phyloP scores from a whole-genome alignment of 1,284 basidiomycete genomes.

The Leucoagaricus sp. region DNA sequence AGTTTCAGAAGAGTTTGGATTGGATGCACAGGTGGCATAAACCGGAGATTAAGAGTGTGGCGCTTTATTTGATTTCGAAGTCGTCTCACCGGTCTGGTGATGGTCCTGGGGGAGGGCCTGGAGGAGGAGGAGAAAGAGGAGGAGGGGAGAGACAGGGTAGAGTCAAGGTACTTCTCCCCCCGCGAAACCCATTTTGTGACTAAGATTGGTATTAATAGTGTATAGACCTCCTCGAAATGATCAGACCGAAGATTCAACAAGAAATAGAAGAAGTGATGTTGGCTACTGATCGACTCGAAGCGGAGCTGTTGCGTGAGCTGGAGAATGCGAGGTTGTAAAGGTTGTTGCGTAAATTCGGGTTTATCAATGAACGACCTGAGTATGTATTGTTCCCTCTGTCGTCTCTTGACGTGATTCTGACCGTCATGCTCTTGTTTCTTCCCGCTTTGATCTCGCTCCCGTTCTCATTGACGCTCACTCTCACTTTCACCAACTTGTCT shows the following conservation, averaged over 20 bases:
- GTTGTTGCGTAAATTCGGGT: constrained; percentile 92
- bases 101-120: not conserved
- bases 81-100: too few relatives aligned
- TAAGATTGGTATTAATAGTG: too few relatives aligned
- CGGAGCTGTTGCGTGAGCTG: constrained; percentile 86
- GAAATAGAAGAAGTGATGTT: constrained; percentile 86
- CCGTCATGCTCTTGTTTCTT: too few relatives aligned
- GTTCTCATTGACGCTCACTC: too few relatives aligned
- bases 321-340: constrained; percentile 96
- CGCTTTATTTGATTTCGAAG: constrained; percentile 79
- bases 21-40: constrained; percentile 77
- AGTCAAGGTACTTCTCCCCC: too few relatives aligned
- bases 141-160: too few relatives aligned
- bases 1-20: constrained; percentile 79
- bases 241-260: constrained; percentile 71
- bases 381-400: constrained; percentile 44
- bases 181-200: too few relatives aligned
- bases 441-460: too few relatives aligned
- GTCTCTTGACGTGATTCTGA: too few relatives aligned
- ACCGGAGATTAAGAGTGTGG: constrained; percentile 79
- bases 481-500: not conserved
- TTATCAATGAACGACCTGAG: constrained; percentile 99
- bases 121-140: not conserved
- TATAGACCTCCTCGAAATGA: constrained; percentile 81
- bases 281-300: constrained; percentile 83